Base-by-base conservation (phyloP, 1,284 basidiomycete genomes). In the Phlebopus sp. region DNA sequence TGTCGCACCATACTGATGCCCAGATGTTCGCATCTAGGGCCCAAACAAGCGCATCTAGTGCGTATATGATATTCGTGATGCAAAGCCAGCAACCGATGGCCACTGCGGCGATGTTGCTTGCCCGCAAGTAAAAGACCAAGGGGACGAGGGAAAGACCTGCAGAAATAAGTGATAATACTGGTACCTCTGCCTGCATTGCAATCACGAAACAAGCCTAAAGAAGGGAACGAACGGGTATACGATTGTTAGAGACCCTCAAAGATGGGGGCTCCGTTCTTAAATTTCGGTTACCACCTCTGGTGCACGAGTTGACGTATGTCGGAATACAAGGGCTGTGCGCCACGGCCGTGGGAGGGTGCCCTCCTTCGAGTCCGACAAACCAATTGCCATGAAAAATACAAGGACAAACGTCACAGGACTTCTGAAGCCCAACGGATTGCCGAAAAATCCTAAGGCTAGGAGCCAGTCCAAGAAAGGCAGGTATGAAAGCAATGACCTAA, bases 121-220 rank as follows among this genome's bases (percentile, higher is more conserved):
- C 73, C 37, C 67, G 68, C 51, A 70, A 55, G 51, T 70, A 70
- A 46, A 69, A 67, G 25, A 69, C 65, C 42, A 69, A 50, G 31
- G 72, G 64, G 14, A 65, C 52, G 10, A 69, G 55, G 37, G 79
- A 63, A 19, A 81, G 57, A 23, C 58, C 57, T 14, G 68, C 63
- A 52, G 72, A 76, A 39, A 78, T 52, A 58, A 83, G 74, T 11
- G 81, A 79, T 29, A 81, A 53, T 15, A 63, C 64, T 23, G 74
- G 65, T 37, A 79, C 63, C 58, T 73, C 74, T 45, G 69, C 56
- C 45, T 69, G 69, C 80, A 83, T 84, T 46, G 19, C 34, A 36
- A 45, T n/a, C 34, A 47, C 30, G 49, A 35, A 52, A 37, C 29
- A 39, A 43, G 42, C 43, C 34, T 36, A 25, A n/a, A 27, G 42